phyloP scores from a whole-genome alignment of 139 green algal species.

The Yamagishiella unicocca region DNA sequence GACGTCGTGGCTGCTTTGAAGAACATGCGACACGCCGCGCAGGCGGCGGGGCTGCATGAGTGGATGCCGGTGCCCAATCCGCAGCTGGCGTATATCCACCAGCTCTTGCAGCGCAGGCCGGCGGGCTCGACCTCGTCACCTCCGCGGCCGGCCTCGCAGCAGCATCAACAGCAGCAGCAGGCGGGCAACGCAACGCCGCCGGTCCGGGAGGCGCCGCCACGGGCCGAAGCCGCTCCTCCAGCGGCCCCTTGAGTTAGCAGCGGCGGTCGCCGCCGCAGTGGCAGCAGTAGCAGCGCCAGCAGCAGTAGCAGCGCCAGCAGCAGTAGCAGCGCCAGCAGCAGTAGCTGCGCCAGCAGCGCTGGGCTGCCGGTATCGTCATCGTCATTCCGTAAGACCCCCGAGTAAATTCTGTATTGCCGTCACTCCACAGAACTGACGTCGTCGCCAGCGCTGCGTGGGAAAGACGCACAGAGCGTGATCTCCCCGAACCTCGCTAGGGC shows the following conservation, averaged over 20 bases:
- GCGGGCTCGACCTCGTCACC: not conserved
- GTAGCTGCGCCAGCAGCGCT: too few species aligned
- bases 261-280: not conserved
- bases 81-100: slow-evolving; percentile 13
- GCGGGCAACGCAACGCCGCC: too few species aligned
- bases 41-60: not conserved
- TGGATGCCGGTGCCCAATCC: slow-evolving; percentile 4
- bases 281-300: not conserved
- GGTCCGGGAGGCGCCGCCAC: not conserved
- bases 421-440: too few species aligned
- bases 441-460: too few species aligned
- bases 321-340: too few species aligned
- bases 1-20: not conserved
- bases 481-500: too few species aligned
- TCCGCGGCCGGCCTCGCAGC: not conserved
- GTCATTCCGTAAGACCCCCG: too few species aligned
- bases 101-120: not conserved
- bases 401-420: too few species aligned
- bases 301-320: not conserved
- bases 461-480: too few species aligned
- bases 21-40: slow-evolving; percentile 21
- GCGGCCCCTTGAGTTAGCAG: not conserved
- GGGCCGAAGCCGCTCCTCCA: too few species aligned
- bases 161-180: not conserved
- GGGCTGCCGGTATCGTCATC: too few species aligned